Base-by-base conservation (phyloP, 345 rosid genomes). In the Brassica incana region DNA sequence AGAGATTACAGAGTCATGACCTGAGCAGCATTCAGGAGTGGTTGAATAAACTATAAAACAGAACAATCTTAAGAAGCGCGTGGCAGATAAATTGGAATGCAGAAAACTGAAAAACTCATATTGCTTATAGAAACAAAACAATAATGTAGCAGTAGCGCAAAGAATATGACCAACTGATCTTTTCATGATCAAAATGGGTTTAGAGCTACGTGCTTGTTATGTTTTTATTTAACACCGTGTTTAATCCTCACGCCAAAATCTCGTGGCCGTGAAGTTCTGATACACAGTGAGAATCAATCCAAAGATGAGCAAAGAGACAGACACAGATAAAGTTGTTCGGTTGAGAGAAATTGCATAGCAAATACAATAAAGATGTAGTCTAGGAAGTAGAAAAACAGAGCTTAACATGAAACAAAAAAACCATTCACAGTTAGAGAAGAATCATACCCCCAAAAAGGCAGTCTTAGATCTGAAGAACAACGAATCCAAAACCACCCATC, bases 241-340 rank as follows among this genome's bases (percentile, higher is more conserved):
- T 81, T 77, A 81, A 81, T 0, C 81, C 75, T 77, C 78, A 81
- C 29, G 72, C 67, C 71, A 38, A 65, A 67, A 70, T 2, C 77
- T 77, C 71, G 65, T 0, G 77, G 80, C 65, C n/a, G 67, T 81
- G 78, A 81, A 77, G 78, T 73, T 81, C 81, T 81, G 84, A 81
- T 81, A 77, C 75, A 77, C 70, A 11, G 48, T 77, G 78, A 67
- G 30, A 30, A 63, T 8, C 30, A 59, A 67, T 29, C 69, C 30
- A 60, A 43, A 59, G 2, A 59, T 10, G 10, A 45, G 52, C 36
- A 76, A 32, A 58, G 16, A 40, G 36, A 15, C 1, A 66, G 43
- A 38, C 43, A 38, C 15, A 27, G 15, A 69, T n/a, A 74, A 64
- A 48, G 5, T 5, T 58, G 0, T 10, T 25, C 5, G 18, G 12